Base-by-base conservation (phyloP, 129 eudicot genomes). In the Escallonia rubra region DNA sequence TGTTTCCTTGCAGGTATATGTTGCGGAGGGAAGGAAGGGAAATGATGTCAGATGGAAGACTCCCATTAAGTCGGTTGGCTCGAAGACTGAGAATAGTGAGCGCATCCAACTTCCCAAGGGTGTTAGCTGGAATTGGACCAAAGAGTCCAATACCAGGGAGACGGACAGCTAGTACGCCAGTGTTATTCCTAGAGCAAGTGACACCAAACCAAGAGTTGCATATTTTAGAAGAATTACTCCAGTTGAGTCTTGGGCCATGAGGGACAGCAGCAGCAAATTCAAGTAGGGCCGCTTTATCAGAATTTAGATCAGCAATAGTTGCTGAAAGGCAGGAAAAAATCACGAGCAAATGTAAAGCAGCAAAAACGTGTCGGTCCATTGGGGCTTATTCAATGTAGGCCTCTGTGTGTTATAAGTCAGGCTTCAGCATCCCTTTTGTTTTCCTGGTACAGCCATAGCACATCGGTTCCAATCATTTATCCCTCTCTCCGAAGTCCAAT, bases 201-300 rank as follows among this genome's bases (percentile, higher is more conserved):
- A 90, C 76, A 34, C 97, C 97, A 4, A 73, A 61, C 97, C 97
- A 90, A 13, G 95, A 78, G 12, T 56, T 70, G 81, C 97, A 90
- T 9, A 90, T 63, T 0, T 82, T 77, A 38, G 95, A 61, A 55
- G 41, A 49, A 55, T 70, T 69, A 43, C 14, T 80, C 97, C 97
- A 90, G 74, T 90, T 87, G 63, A 90, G 82, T 67, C 72, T 85
- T 12, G 85, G 83, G 11, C 84, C 81, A 59, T 90, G 95, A 43
- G 88, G 97, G 39, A 87, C 81, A 16, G 79, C 76, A 39, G 76
- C 59, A 39, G 84, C 87, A 44, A 90, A 90, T 50, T 82, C 79
- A 58, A 90, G 92, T 58, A 90, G 95, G 53, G 92, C 90, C 48
- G 63, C 61, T 71, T 73, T 80, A 72, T 90, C 97, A 15, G 85